Evolutionary conservation across 768 basidiomycete species (phyloP).

Genomic region (Serendipita indica): DNA sequence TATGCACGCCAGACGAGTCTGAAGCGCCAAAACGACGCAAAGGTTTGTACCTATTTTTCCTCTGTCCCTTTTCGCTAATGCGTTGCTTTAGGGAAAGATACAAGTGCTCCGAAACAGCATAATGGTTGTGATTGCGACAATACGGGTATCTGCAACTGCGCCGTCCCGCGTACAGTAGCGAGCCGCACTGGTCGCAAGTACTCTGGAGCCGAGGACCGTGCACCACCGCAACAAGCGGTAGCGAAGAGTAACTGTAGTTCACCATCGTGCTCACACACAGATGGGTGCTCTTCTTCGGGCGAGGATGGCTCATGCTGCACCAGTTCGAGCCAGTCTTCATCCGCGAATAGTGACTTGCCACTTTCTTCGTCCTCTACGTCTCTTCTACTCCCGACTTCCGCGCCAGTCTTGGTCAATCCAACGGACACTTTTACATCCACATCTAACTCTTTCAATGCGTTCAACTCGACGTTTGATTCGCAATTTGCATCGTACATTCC

Average conservation of each 20-base stretch:
- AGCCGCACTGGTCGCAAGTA: not conserved
- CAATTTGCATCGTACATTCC: too few species aligned
- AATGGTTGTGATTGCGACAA: not conserved
- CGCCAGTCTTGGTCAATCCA: not conserved
- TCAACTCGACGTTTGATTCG: not conserved
- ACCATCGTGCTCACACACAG: not conserved
- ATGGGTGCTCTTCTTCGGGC: not conserved
- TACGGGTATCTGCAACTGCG: constrained; percentile 4
- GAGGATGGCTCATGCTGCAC: not conserved
- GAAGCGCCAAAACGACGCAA: not conserved
- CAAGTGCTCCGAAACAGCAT: not conserved
- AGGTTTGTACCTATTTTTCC: not conserved
- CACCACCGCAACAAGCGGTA: not conserved
- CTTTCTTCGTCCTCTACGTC: not conserved
- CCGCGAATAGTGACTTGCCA: not conserved
- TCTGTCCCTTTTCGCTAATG: not conserved
- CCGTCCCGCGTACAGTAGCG: not conserved
- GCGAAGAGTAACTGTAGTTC: not conserved
- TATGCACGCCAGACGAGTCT: constrained; percentile 30
- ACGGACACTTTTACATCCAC: not conserved
- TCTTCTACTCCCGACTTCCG: not conserved
- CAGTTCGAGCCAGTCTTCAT: not conserved
- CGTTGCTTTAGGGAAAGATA: not conserved
- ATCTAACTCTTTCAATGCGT: not conserved
- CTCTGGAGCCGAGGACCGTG: not conserved